These are phyloP conservation scores for Annona squamosa DNA, from an alignment of 164 flowering plant species.

Conservation along the genomic window DNA sequence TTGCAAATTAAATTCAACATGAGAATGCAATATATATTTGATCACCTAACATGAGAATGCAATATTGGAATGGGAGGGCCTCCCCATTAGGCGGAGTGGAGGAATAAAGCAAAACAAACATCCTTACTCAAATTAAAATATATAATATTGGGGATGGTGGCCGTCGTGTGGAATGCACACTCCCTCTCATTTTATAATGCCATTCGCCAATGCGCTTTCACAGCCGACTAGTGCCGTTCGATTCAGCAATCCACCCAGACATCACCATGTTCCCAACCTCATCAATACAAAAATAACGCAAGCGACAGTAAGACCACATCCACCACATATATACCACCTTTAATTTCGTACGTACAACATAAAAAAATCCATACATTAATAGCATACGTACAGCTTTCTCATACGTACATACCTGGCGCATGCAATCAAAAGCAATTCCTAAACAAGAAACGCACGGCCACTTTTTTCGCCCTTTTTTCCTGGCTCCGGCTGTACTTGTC, in stretches of 20 bases:
- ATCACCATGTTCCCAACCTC: not conserved
- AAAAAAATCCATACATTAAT: no score
- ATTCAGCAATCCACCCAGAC: constrained; percentile 7
- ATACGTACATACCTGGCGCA: no score
- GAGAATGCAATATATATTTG: no score
- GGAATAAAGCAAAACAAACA: not conserved
- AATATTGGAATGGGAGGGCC: not conserved
- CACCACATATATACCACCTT: not conserved
- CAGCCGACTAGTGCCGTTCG: not conserved
- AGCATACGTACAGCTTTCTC: no score
- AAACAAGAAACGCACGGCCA: not conserved
- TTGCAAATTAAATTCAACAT: no score
- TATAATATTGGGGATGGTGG: not conserved
- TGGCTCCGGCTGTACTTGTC: not conserved
- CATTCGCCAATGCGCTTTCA: constrained; percentile 1
- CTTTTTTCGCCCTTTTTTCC: not conserved
- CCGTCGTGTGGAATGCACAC: constrained; percentile 13
- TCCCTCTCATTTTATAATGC: constrained; percentile 2
- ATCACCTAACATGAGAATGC: no score
- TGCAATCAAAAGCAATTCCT: not conserved
- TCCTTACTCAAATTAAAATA: not conserved
- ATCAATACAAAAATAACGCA: not conserved
- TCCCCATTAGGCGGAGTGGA: not conserved
- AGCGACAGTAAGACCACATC: not conserved
- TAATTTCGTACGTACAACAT: not conserved